Percentiles rank a stretch among this genome's conserved stretches.
Conservation (phyloP, 164 flowering plant genomes). For the Macadamia tetraphylla region DNA sequence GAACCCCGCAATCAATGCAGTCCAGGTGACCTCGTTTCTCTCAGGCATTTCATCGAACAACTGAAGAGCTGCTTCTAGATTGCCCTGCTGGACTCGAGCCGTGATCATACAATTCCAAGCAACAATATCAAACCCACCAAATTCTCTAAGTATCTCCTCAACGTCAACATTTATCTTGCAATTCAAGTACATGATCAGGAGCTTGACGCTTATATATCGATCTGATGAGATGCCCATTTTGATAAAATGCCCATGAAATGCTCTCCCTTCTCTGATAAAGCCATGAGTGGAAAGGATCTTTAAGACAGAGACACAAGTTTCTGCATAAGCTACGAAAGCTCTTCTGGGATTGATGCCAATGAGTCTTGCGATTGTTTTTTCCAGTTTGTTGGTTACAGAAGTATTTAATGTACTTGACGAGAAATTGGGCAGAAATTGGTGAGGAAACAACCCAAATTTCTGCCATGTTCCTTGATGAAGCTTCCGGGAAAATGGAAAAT, state of each 20-base stretch:
- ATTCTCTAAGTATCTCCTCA: constrained; percentile 9
- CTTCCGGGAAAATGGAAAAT: background rate
- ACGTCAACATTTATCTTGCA: constrained; percentile 14
- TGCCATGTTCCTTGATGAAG: constrained; percentile 1
- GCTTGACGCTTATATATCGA: constrained; percentile 17
- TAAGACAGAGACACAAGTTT: constrained; percentile 28
- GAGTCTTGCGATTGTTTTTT: constrained; percentile 20
- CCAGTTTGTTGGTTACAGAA: constrained; percentile 19
- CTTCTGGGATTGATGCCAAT: constrained; percentile 20
- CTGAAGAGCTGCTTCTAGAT: constrained; percentile 10
- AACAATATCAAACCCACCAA: constrained; percentile 22
- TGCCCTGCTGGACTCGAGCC: constrained; percentile 2
- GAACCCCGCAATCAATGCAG: constrained; percentile 15
- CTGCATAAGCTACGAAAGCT: constrained; percentile 21
- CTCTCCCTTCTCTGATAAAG: constrained; percentile 25
- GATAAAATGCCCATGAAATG: constrained; percentile 43
- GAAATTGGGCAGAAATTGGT: constrained; percentile 2
- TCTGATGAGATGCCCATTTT: constrained; percentile 35
- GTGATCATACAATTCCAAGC: constrained; percentile 24
- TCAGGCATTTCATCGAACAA: constrained; percentile 39
- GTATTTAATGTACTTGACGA: constrained; percentile 20
- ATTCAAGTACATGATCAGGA: constrained; percentile 25
- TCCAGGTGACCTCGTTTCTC: constrained; percentile 28
- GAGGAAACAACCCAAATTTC: constrained; percentile 2
- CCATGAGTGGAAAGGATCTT: constrained; percentile 23